These are phyloP conservation scores for Cryphonectria carpinicola DNA, from an alignment of 2,329 filamentous ascomycete species.

Conservation along the genomic window DNA sequence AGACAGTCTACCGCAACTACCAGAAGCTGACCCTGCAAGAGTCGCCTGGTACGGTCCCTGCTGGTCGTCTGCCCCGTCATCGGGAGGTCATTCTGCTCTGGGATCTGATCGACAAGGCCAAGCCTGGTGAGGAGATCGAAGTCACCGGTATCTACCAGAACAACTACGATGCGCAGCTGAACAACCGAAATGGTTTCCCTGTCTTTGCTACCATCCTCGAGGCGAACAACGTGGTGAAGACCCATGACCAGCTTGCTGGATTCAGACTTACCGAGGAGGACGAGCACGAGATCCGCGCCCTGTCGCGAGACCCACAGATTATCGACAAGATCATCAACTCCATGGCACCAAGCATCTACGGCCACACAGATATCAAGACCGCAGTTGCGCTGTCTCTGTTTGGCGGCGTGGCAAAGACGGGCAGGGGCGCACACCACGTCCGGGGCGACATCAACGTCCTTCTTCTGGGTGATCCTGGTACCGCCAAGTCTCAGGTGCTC, in stretches of 20 bases:
- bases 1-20: constrained; percentile 98
- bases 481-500: constrained; percentile 94
- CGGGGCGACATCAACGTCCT: constrained; percentile 98
- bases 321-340: constrained; percentile 91
- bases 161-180: constrained; percentile 96
- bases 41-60: constrained; percentile 94
- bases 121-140: constrained; percentile 97
- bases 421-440: constrained; percentile 86
- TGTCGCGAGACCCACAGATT: constrained; percentile 89
- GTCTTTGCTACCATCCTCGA: constrained; percentile 98
- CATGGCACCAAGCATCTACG: constrained; percentile 96
- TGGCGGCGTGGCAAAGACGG: constrained; percentile 88
- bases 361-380: constrained; percentile 95
- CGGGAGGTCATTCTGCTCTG: constrained; percentile 94
- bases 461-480: constrained; percentile 94
- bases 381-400: constrained; percentile 93
- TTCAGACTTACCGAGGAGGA: constrained; percentile 96
- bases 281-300: constrained; percentile 83
- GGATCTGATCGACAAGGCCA: constrained; percentile 95
- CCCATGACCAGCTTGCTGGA: constrained; percentile 94
- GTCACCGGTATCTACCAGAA: constrained; percentile 97
- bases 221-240: constrained; percentile 95
- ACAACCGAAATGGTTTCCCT: constrained; percentile 98
- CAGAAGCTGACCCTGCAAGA: constrained; percentile 97
- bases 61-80: constrained; percentile 89